Base-by-base conservation (phyloP, 164 flowering plant species). In the Cinnamomum micranthum region DNA sequence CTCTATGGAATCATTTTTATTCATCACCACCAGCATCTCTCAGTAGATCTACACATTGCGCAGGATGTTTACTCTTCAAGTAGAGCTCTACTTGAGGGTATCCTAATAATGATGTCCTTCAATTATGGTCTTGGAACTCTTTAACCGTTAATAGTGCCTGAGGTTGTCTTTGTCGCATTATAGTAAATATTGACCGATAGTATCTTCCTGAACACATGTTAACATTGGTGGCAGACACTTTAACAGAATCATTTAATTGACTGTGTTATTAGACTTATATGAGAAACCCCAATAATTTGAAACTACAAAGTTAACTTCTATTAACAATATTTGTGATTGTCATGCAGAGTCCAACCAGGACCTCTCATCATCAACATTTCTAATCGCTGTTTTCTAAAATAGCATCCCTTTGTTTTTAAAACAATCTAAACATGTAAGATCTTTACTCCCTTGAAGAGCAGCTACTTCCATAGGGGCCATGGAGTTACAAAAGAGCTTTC, bases 21-120 rank as follows among this genome's bases (percentile, higher is more conserved):
- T n/a, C 86, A 73, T 87, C 80, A 7, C 87, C 95, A n/a, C 90
- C 62, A 1, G 88, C 65, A 79, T 84, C 87, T 81, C 77, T 90
- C 75, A 91, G 75, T 52, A 92, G 84, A 72, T 88, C 89, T 63
- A 74, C 72, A 88, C 80, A 77, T 78, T 83, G 15, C 67, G 77
- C 80, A 94, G n/a, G 73, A 78, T 85, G 94, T 73, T 87, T 82
- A 80, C 81, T 88, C 83, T 88, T 90, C 77, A 94, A 65, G 78
- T 89, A 88, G 23, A 86, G 81, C 19, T 89, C 98, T 78, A 96
- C 76, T 76, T 96, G 99, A 9, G 99, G 97, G 74, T 96, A 96
- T 80, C 99, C n/a, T 91, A 28, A 83, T 89, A 58, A 82, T 75
- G 20, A 96, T 88, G 71, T 96, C n/a, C 97, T 12, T 81, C 77